phyloP scores from a whole-genome alignment of 768 basidiomycete genomes.

The Suillus clintonianus region DNA sequence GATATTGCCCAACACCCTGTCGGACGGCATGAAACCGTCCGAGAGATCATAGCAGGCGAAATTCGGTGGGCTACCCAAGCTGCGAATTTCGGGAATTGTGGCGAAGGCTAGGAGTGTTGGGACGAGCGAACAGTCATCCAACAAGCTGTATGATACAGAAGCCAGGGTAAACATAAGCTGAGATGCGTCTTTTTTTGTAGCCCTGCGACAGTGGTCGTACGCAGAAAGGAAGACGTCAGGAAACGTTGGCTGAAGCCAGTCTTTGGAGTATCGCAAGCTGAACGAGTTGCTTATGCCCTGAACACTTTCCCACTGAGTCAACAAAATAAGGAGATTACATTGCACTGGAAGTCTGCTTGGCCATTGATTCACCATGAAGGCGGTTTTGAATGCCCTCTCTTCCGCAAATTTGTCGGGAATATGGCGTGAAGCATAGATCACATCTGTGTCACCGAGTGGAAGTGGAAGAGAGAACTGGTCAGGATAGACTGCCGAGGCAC shows the following conservation, averaged over 20 bases:
- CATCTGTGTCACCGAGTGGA: neutral
- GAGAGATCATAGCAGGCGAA: neutral
- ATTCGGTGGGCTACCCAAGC: neutral
- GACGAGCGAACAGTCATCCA: neutral
- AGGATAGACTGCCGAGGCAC: conserved; percentile 2
- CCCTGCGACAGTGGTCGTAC: neutral
- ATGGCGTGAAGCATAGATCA: neutral
- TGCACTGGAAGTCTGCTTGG: neutral
- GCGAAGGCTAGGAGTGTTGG: neutral
- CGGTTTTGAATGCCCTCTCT: neutral
- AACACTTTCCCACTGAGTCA: neutral
- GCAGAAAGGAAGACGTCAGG: neutral
- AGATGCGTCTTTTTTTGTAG: neutral
- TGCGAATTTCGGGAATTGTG: neutral
- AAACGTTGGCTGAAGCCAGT: neutral
- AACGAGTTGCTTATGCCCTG: neutral
- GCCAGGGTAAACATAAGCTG: neutral
- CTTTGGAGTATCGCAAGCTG: neutral
- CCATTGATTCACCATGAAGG: neutral
- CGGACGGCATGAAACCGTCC: neutral
- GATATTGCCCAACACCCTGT: neutral
- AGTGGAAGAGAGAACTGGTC: neutral
- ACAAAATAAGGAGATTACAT: neutral
- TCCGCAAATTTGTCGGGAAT: neutral
- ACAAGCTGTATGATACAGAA: neutral